Base-by-base conservation (phyloP, 805 yeast genomes). In the Wickerhamiella azymoides region DNA sequence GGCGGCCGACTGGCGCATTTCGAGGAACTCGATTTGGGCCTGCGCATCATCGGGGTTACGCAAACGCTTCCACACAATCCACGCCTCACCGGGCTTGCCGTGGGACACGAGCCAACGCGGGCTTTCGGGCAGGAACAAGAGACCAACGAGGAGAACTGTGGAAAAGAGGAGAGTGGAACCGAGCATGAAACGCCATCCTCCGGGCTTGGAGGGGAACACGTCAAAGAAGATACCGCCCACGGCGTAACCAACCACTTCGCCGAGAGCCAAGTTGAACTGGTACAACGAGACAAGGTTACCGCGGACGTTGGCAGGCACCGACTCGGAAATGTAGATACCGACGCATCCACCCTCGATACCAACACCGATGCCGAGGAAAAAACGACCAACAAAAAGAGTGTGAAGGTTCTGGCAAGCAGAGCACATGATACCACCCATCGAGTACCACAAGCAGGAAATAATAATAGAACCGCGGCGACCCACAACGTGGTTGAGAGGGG, bases 341-440 rank as follows among this genome's bases (percentile, higher is more conserved):
- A 77, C 78, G 55, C 75, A 70, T 39, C 79, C 80, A 57, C 80
- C 78, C 60, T 76, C 82, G 39, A 77, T 67, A 49, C 84, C 84
- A 46, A 77, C 72, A 54, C 82, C 83, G 33, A 74, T 60, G 49
- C 84, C 84, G 32, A 77, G 62, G 46, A 76, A 56, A 52, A 76
- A 72, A 55, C 82, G 70, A 57, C 80, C 74, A 47, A 77, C 77
- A 61, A 69, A 68, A 69, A 80, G 64, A 65, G 74, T 74, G 27
- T 62, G 60, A 39, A 65, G 65, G 49, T 56, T 57, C 16, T 55
- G 65, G 17, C 74, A 56, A 40, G 74, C 76, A 30, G 79, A 77
- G 63, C 79, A 75, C 46, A 77, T 55, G 26, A 65, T 73, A 49
- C 79, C 79, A 46, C 83, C 82, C 39, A 76, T 52, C 16, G 81